Percentiles rank a stretch among this genome's conserved stretches.
Conservation (phyloP, 2,329 filamentous ascomycete genomes). For the Penicillium corylophilum region DNA sequence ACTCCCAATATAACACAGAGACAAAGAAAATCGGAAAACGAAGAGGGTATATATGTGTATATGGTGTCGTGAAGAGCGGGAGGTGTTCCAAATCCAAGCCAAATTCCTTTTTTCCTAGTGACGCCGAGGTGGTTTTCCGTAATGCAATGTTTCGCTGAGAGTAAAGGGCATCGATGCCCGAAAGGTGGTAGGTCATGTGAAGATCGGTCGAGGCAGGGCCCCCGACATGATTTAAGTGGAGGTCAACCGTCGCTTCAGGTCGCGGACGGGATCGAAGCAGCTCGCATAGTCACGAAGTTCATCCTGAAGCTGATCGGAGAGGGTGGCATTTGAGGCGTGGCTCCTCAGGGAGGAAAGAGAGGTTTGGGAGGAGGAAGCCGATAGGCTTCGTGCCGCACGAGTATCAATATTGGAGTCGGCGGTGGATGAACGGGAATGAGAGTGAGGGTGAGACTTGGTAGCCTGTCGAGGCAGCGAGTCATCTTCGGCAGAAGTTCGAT, state of each 20-base stretch:
- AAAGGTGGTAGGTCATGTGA: background rate
- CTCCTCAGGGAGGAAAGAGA: conserved; percentile 79
- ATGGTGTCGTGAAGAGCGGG: background rate
- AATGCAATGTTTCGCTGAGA: conserved; percentile 19
- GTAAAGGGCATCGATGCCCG: background rate
- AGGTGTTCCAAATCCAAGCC: background rate
- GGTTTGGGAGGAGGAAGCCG: conserved; percentile 74
- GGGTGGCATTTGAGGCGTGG: conserved; percentile 51
- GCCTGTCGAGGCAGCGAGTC: conserved; percentile 19
- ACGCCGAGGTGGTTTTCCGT: conserved; percentile 14
- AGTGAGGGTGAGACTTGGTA: background rate
- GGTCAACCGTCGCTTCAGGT: conserved; percentile 42
- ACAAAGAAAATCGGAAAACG: background rate
- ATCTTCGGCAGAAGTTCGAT: conserved; percentile 61
- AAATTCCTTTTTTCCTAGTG: conserved; percentile 9
- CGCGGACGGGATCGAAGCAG: conserved; percentile 79
- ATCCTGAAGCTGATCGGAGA: conserved; percentile 74
- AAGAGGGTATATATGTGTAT: conserved; percentile 4
- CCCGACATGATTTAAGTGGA: conserved; percentile 24
- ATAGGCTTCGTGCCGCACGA: conserved; percentile 27
- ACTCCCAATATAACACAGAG: conserved; percentile 12
- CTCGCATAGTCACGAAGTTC: conserved; percentile 84
- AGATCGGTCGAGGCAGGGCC: background rate
- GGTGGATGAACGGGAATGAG: conserved; percentile 16
- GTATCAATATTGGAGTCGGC: conserved; percentile 20